Evolutionary conservation across 805 yeast genomes (phyloP).

Genomic region (Candida namnaoensis): DNA sequence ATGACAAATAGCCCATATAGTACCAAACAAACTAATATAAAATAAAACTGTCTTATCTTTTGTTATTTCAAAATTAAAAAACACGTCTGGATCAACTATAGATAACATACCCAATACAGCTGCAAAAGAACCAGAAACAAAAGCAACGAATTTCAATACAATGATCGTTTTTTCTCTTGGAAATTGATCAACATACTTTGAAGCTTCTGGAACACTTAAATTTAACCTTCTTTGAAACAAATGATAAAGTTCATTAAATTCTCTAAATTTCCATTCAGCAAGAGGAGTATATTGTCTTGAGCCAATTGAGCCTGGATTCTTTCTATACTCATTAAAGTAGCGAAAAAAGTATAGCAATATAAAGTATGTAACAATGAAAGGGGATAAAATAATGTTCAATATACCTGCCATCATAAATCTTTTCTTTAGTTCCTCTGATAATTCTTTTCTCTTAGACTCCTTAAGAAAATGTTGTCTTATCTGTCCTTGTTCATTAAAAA

Average conservation of each 20-base stretch:
- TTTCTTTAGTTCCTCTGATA: constrained; percentile 63
- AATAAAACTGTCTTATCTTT: constrained; percentile 75
- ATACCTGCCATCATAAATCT: constrained; percentile 85
- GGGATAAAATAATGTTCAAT: constrained; percentile 74
- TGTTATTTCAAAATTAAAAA: constrained; percentile 82
- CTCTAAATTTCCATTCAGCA: constrained; percentile 94
- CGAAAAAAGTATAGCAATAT: constrained; percentile 77
- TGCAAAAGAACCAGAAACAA: constrained; percentile 81
- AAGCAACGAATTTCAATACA: constrained; percentile 51
- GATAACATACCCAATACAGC: constrained; percentile 78
- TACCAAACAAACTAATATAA: constrained; percentile 83
- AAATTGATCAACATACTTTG: constrained; percentile 80
- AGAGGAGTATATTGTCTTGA: constrained; percentile 86
- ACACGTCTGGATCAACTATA: constrained; percentile 81
- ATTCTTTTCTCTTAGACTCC: constrained; percentile 55
- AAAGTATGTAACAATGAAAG: constrained; percentile 79
- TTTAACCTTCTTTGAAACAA: constrained; percentile 74
- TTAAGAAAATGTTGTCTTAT: constrained; percentile 63
- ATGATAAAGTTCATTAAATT: constrained; percentile 88
- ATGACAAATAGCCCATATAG: constrained; percentile 78
- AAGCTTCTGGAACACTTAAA: constrained; percentile 71
- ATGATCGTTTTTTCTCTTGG: constrained; percentile 69
- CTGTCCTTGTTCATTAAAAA: constrained; percentile 79
- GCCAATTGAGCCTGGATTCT: constrained; percentile 77
- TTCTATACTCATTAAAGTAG: constrained; percentile 86